Conservation (phyloP, 2,329 filamentous ascomycete genomes). For the Teratosphaeriaceae sp. region DNA sequence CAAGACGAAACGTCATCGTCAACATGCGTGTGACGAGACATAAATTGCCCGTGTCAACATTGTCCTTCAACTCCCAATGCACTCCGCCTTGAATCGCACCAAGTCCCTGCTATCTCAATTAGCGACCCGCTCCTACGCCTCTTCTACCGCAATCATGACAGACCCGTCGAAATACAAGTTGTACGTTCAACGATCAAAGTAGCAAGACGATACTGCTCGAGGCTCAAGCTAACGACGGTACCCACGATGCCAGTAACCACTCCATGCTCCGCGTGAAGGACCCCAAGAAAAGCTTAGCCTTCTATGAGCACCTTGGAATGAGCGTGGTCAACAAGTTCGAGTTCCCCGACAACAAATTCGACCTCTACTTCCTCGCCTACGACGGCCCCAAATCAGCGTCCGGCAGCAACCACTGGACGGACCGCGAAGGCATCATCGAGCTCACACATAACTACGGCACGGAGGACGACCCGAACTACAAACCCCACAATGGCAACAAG, state of each 20-base stretch:
- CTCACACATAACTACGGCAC: slow-evolving; percentile 82
- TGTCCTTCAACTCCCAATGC: background rate
- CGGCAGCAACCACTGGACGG: slow-evolving; percentile 64
- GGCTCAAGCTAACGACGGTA: no score
- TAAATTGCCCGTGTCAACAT: slow-evolving; percentile 23
- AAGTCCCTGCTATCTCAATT: slow-evolving; percentile 1
- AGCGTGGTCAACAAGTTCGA: slow-evolving; percentile 72
- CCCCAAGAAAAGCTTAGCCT: slow-evolving; percentile 74
- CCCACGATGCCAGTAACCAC: no score
- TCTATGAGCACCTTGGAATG: slow-evolving; percentile 91
- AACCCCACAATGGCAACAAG: slow-evolving; percentile 80
- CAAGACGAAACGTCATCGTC: background rate
- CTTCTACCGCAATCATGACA: slow-evolving; percentile 46
- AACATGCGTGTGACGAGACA: background rate
- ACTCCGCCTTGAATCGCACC: slow-evolving; percentile 1
- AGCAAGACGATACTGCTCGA: no score
- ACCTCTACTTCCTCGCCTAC: slow-evolving; percentile 79
- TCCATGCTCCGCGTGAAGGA: slow-evolving; percentile 71
- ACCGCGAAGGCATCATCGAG: slow-evolving; percentile 75
- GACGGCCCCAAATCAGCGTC: slow-evolving; percentile 70
- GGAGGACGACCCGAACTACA: slow-evolving; percentile 74
- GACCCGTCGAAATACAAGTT: slow-evolving; percentile 59
- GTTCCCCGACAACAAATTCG: slow-evolving; percentile 68
- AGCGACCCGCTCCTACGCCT: slow-evolving; percentile 1
- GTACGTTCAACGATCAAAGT: no score